Evolutionary conservation across 495 filamentous ascomycete genomes (phyloP), one percentile per base, ranked within the genome.

Genomic region (Trichoderma reesei): DNA sequence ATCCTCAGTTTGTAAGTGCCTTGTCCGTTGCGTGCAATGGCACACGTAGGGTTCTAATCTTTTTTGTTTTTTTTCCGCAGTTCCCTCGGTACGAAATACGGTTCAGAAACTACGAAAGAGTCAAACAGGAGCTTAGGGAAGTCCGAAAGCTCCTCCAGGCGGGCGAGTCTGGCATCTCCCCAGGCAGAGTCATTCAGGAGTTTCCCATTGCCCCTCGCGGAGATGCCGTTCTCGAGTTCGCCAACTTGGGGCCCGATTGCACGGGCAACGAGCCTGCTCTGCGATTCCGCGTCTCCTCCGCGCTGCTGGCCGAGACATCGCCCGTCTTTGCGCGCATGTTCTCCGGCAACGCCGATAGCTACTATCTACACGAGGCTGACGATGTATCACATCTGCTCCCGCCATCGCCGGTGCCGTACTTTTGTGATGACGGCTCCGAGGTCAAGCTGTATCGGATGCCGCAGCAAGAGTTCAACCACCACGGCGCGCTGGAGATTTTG

Each of bases 401-500:
- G 1, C 69, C 70, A 18, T 67, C 69, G 0, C 70, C 74, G 59
- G 48, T 65, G 20, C 65, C 56, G 18, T 67, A 73, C 42, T 44
- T 67, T 18, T 75, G 70, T 59, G 66, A 64, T 18, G 74, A 76
- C 60, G 69, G 72, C 9, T 70, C 66, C 51, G 67, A 68, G 62
- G 71, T 72, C 3, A 69, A 67, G 62, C 60, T 76, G 18, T 76
- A 72, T 44, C 72, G 70, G 3, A 78, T 79, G 76, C 74, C 75
- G 48, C 74, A 78, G 67, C 65, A 69, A 1, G 75, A 78, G 59
- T 65, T 68, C 37, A 75, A 76, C 59, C 68, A 65, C 10, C 34
- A 72, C 34, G 66, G 69, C 6, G 63, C 75, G 1, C 60, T 79
- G 33, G 73, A 70, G 34, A 74, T 73, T 13, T 63, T 79, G 13